Base-by-base conservation (phyloP, 805 yeast genomes). In the Metschnikowia cerradonensis region DNA sequence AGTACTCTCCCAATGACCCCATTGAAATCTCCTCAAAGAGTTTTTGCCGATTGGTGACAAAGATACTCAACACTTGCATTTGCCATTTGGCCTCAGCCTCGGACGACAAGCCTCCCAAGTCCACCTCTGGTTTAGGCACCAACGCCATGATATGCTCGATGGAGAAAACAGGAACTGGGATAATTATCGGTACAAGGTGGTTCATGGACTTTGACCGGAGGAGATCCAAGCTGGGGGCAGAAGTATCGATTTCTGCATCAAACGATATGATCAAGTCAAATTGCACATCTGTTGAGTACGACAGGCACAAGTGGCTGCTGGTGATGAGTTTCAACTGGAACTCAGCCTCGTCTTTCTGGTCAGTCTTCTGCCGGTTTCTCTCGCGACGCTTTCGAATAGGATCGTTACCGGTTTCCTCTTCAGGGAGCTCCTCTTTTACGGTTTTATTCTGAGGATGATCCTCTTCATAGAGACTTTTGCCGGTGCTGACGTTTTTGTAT, bases 401-500 rank as follows among this genome's bases (percentile, higher is more conserved):
- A 33, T 56, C 60, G n/a, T 20, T 20, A 3, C 41, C 45, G 23
- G 39, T 50, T 14, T 50, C 56, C 5, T 55, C 60, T 6, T 53
- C 60, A 7, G 45, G 39, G 10, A 33, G 20, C 7, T 53, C 55
- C 15, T 57, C 54, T 34, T 32, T 49, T 8, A 44, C 52, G 1
- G 35, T 30, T 6, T 44, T 32, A 4, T 14, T 35, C 19, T 44
- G 41, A 13, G 31, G 19, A 7, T 3, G 33, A 6, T 44, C 41
- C 23, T 70, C 76, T 33, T 78, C 81, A 55, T 75, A 78, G 22
- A 85, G 65, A 17, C 84, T 78, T 19, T 51, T 48, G 0, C 82
- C 74, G 14, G 89, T 88, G 22, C 90, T 81, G 58, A 84, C 78
- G 57, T 96, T 78, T 52, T 77, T 77, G 60, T 86, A 86, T 53